Base-by-base conservation (phyloP, 208 protist genomes). In the Novymonas esmeraldas region DNA sequence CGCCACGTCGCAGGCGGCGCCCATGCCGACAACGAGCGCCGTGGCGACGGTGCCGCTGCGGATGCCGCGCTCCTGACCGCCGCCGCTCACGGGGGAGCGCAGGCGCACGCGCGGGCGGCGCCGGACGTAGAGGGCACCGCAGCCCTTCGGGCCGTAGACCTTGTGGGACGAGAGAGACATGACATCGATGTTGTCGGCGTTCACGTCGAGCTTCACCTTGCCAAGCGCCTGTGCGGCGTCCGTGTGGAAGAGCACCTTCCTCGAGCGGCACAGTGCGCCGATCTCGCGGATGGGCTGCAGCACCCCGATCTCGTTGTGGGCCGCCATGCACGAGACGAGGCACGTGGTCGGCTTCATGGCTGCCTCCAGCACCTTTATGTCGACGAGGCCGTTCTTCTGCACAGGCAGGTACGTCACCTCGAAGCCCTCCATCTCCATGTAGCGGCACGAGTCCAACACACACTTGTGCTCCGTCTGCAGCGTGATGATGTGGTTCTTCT, bases 281-380 rank as follows among this genome's bases (percentile, higher is more conserved):
- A 99, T 99, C 57, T 98, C 93, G 38, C 79, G 77, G 18, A 99
- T 75, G 6, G 98, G 98, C 82, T 99, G 98, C 45, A 99, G 81
- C 18, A 99, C 97, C 58, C 98, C 98, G 72, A 99, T 99, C 73
- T 99, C 99, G 82, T 99, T 99, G 86, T 99, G 98, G 1, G 99
- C 98, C 9, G 82, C 74, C 98, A 99, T 99, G 65, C 99, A 89
- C 16, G 96, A 98, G 1, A 99, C 98, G 34, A 99, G 85, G 24
- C 79, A 89, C 11, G 99, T 99, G 6, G 82, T 94, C 34, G 93
- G 92, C 59, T 88, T 84, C 29, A 99, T 98, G 18, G 97, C 89
- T 3, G 83, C 87, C 67, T 96, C 86, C 6, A 99, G 86, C 64
- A 66, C 73, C 42, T 93, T 82, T 11, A 99, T 73, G 70, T 99